Base-by-base conservation (phyloP, 139 green algal genomes). In the Gonium pectorale region DNA sequence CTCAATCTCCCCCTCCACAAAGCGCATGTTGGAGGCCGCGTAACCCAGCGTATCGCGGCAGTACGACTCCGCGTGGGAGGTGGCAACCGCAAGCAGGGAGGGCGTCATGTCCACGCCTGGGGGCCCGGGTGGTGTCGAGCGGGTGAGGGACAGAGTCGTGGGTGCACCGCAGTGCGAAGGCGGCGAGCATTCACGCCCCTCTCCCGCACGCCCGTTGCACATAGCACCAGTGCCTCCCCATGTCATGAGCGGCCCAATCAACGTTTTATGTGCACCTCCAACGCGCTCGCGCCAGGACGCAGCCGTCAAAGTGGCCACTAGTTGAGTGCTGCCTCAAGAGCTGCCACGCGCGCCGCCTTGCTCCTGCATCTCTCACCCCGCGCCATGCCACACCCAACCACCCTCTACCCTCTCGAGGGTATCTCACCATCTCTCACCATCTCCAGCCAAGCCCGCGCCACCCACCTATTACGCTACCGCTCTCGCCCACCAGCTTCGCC, bases 41-140 rank as follows among this genome's bases (percentile, higher is more conserved):
- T 98, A 98, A 26, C 94, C 93, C 17, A 98, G 91, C 52, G 90
- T 90, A 35, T 89, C 67, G 22, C 46, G 80, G 75, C 87, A 95
- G 87, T 96, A 98, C 24, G 80, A 78, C 44, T 96, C 95, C 21
- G 90, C 88, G 64, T 94, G 77, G 19, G 38, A 24, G 24, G 70
- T 68, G 8, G 97, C 95, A 41, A 99, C 96, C 33, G 92, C 90
- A 59, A 99, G 93, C 93, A 98, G 96, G 31, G 93, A 89, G 27
- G 86, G 87, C 1, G 97, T 99, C 97, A 99, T 99, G 90, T 99
- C 97, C 22, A 99, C 66, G 2, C 97, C 97, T 86, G 86, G 85
- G n/a, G n/a, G n/a, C n/a, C n/a, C n/a, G n/a, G n/a, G n/a, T 59
- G 24, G 51, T 2, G 6, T 29, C 7, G 51, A 59, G 54, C 54